Conservation (phyloP, 1,139 yeast genomes). For the Suhomyces bribrorum region DNA sequence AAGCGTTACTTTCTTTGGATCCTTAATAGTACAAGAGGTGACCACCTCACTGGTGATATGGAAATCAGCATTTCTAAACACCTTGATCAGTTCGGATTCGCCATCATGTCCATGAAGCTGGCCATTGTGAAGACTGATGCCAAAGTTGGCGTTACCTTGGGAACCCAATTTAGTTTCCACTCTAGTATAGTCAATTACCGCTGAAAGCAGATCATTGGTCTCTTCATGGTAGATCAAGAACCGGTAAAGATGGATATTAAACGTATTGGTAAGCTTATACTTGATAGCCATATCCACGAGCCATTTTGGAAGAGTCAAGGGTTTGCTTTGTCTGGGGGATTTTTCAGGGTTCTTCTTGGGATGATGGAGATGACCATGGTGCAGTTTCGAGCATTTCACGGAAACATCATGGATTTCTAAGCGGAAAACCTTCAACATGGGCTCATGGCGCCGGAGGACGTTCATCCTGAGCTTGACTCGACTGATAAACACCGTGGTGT, state of each 20-base stretch:
- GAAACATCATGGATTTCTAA: slow-evolving; percentile 32
- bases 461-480: slow-evolving; percentile 30
- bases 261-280: slow-evolving; percentile 29
- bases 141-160: slow-evolving; percentile 25
- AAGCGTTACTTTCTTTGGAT: slow-evolving; percentile 15
- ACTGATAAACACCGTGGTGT: slow-evolving; percentile 22
- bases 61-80: slow-evolving; percentile 38
- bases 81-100: slow-evolving; percentile 16
- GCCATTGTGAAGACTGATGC: slow-evolving; percentile 34
- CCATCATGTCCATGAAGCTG: slow-evolving; percentile 24
- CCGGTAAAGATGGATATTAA: slow-evolving; percentile 33
- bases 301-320: slow-evolving; percentile 15
- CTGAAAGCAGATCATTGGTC: slow-evolving; percentile 18
- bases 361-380: not conserved
- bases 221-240: slow-evolving; percentile 23
- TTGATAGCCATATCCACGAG: slow-evolving; percentile 16
- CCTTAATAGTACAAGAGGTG: slow-evolving; percentile 23
- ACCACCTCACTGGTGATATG: slow-evolving; percentile 27
- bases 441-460: slow-evolving; percentile 25
- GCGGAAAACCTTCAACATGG: slow-evolving; percentile 34
- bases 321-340: slow-evolving; percentile 1
- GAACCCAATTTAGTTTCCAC: slow-evolving; percentile 26
- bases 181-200: slow-evolving; percentile 33
- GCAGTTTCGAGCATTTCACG: slow-evolving; percentile 13
- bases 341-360: not conserved